Evolutionary conservation across 345 rosid species (phyloP), one percentile per base, ranked within the genome.

Genomic region (Clausena lansium): DNA sequence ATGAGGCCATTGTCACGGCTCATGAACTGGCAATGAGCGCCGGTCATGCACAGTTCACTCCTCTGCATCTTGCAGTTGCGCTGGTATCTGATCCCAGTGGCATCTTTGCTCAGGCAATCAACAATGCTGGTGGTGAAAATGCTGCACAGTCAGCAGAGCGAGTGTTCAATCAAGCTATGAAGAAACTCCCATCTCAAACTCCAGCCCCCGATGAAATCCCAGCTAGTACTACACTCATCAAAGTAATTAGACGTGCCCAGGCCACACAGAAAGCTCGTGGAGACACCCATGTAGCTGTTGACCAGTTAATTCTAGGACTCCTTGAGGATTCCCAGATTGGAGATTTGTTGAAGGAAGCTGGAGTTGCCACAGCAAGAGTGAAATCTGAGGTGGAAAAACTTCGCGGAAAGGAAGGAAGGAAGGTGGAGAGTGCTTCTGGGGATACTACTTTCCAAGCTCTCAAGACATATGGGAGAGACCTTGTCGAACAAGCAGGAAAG

Each of bases 401-500:
- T 54, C 87, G 97, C 27, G 98, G 98, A 4, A 95, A 92, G 82
- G 92, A 92, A 77, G 97, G 97, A 7, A 92, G 81, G 82, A 95
- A 91, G 81, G 98, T 93, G 63, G 95, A 93, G 84, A 93, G 96
- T 76, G 99, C 98, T 47, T 78, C 96, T 4, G 97, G 94, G 4
- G 98, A 93, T 22, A 85, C 94, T 0, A 87, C 60, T 38, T 93
- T 90, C 45, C 97, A 95, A 75, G 97, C 97, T 54, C 74, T 95
- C 80, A 93, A 93, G 88, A 95, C 94, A 25, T 93, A 95, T 27
- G 99, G 98, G 6, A 86, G 97, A 65, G 97, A 95, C 73, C 91
- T 95, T 4, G 99, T 95, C 24, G 97, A 95, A 79, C 91, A 90
- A 73, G 99, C 96, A 6, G 98, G 98, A 67, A 95, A 95, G 85